Evolutionary conservation across 225 moss, liverwort and hornwort species (phyloP), one percentile per base, ranked within the genome.

Genomic region (Climacium dendroides): DNA sequence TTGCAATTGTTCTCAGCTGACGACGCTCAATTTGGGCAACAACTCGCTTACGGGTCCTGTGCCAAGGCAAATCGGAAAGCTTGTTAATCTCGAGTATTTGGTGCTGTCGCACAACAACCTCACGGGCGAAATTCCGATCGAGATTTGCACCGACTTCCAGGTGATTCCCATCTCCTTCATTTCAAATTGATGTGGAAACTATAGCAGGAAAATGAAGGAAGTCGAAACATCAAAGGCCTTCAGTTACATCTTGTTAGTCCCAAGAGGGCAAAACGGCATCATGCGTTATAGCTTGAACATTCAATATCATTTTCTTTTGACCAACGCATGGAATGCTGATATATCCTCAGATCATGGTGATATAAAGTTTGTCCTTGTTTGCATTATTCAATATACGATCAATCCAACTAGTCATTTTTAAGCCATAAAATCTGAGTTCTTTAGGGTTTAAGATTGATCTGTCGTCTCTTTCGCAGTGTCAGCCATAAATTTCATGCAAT

Each of bases 1-100:
- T 54, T 95, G 95, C 89, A 93, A 93, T 85, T 96, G 96, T 47
- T 86, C 91, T 54, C 90, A 92, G 76, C 96, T 96, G 66, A 93
- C 94, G 30, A 94, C 93, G 50, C 93, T 95, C 22, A 94, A 96
- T 60, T 86, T 96, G 77, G 95, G 95, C 34, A 94, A 87, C 86
- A 96, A 96, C 74, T 87, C 83, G 55, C 90, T 95, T 25, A 93
- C 95, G 7, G 96, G 96, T 30, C 64, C 91, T 61, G 92, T 96
- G 78, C 96, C 95, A 5, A 83, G 82, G 57, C 90, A 89, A 18
- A 91, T 96, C 52, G 95, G 95, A 59, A 89, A 92, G 85, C 92
- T 96, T n/a, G 92, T 94, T n/a, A 95, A 94, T 63, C 87, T 96
- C 18, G 93, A 94, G 76, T 95, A 95, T 55, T 87, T 96, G 86